These are phyloP conservation scores for Maudiozyma turicensis DNA, from an alignment of 805 yeast genomes.

Conservation along the genomic window DNA sequence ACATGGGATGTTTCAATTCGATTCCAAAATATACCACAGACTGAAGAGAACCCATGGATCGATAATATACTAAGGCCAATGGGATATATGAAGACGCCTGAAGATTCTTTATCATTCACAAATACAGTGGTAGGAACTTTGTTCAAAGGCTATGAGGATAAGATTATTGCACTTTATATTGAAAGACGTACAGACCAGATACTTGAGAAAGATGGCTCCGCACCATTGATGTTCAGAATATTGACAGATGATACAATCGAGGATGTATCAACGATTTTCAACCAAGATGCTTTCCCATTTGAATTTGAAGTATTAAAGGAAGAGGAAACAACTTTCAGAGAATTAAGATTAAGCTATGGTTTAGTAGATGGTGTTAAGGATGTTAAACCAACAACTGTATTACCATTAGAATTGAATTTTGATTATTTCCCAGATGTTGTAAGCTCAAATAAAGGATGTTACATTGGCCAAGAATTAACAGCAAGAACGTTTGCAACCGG, in stretches of 20 bases:
- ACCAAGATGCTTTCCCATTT: constrained; percentile 18
- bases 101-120: constrained; percentile 15
- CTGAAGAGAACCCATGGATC: constrained; percentile 23
- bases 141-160: constrained; percentile 13
- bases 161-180: constrained; percentile 14
- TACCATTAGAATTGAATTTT: constrained; percentile 79
- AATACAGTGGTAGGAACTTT: constrained; percentile 14
- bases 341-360: constrained; percentile 39
- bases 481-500: constrained; percentile 82
- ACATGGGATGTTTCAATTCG: constrained; percentile 22
- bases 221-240: constrained; percentile 56
- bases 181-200: constrained; percentile 30
- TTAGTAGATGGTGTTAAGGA: constrained; percentile 46
- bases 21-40: constrained; percentile 14
- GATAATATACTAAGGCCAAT: constrained; percentile 20
- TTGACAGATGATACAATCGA: constrained; percentile 26
- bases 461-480: constrained; percentile 92
- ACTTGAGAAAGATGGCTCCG: constrained; percentile 56
- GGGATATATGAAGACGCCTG: constrained; percentile 14
- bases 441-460: constrained; percentile 88
- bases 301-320: constrained; percentile 12
- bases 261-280: constrained; percentile 23
- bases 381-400: constrained; percentile 38
- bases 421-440: constrained; percentile 67
- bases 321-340: constrained; percentile 28